These are phyloP conservation scores for Rosa chinensis DNA, from an alignment of 306 rosid species.

Conservation along the genomic window DNA sequence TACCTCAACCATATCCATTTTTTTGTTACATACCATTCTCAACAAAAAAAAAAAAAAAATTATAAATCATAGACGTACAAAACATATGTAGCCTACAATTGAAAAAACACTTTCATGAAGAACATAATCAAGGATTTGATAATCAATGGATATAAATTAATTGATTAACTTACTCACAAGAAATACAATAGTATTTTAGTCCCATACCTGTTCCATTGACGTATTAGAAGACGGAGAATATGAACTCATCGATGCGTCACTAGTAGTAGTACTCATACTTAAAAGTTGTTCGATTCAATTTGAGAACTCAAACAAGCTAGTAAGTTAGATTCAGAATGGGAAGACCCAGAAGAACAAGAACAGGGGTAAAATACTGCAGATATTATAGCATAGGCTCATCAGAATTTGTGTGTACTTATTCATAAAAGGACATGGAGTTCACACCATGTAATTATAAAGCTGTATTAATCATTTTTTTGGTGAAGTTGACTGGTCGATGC, in stretches of 20 bases:
- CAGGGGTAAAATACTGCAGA: not conserved
- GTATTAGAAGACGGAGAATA: not conserved
- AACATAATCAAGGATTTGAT: too few species aligned
- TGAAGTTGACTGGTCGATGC: not conserved
- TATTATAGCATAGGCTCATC: not conserved
- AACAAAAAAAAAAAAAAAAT: too few species aligned
- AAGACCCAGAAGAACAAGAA: not conserved
- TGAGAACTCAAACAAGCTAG: not conserved
- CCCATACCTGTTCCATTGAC: not conserved
- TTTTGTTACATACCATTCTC: too few species aligned
- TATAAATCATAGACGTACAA: too few species aligned
- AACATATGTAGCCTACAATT: too few species aligned
- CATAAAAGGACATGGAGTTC: not conserved
- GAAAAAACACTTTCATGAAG: too few species aligned
- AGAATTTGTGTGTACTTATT: too few species aligned
- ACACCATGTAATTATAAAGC: not conserved
- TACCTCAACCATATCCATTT: too few species aligned
- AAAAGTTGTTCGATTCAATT: not conserved
- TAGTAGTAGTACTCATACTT: not conserved
- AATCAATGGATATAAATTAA: too few species aligned
- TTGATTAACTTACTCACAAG: too few species aligned
- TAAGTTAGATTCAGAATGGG: not conserved
- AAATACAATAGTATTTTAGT: not conserved
- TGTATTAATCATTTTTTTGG: not conserved
- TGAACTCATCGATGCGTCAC: not conserved